phyloP scores from a whole-genome alignment of 768 basidiomycete species.

The Kwoniella botswanensis region DNA sequence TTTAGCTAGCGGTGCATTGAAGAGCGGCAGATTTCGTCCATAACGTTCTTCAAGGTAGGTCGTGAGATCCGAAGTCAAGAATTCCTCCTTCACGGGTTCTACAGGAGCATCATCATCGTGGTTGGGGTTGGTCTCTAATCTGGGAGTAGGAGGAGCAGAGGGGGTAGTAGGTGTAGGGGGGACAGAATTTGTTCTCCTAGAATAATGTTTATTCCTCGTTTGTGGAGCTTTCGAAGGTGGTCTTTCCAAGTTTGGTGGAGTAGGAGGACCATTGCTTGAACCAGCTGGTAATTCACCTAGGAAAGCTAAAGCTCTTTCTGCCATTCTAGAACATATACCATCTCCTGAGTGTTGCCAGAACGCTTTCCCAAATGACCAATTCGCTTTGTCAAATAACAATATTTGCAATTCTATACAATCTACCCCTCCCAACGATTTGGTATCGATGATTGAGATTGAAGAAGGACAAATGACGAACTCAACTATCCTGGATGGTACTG shows the following conservation, averaged over 20 bases:
- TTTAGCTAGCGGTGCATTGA: constrained; percentile 79
- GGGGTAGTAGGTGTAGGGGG: constrained; percentile 13
- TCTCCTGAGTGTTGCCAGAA: constrained; percentile 97
- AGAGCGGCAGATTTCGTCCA: constrained; percentile 81
- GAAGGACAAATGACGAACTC: constrained; percentile 69
- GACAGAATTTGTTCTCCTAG: constrained; percentile 45
- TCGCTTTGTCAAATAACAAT: constrained; percentile 71
- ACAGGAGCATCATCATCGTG: constrained; percentile 26
- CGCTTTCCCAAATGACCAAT: constrained; percentile 74
- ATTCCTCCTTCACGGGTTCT: constrained; percentile 60
- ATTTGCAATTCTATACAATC: constrained; percentile 73
- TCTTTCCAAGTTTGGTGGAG: constrained; percentile 16
- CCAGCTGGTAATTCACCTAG: constrained; percentile 63
- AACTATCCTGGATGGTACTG: constrained; percentile 66
- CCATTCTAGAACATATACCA: constrained; percentile 85
- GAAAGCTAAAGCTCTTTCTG: constrained; percentile 78
- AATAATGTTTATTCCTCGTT: constrained; percentile 56
- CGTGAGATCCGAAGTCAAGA: constrained; percentile 67
- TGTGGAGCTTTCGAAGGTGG: constrained; percentile 35
- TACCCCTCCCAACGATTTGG: constrained; percentile 32
- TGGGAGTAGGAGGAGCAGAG: constrained; percentile 60
- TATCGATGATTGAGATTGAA: constrained; percentile 32
- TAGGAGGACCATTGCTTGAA: constrained; percentile 10
- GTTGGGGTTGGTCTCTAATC: not conserved
- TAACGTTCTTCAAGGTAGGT: constrained; percentile 92